phyloP scores from a whole-genome alignment of 2,329 filamentous ascomycete species.

The Monilinia laxa region DNA sequence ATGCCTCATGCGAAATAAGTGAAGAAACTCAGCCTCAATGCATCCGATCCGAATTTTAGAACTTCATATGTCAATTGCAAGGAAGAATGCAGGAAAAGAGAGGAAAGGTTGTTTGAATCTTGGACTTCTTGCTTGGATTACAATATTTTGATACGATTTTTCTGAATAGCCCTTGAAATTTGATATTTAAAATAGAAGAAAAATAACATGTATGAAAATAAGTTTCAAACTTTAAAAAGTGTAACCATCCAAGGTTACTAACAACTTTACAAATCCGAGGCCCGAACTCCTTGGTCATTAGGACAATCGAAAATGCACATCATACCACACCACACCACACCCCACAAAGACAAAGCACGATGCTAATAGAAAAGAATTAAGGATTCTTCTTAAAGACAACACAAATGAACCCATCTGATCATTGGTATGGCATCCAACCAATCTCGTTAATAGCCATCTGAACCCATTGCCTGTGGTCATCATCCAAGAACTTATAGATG shows the following conservation, averaged over 20 bases:
- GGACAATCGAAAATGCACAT: not conserved
- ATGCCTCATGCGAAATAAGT: not conserved
- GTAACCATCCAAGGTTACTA: not conserved
- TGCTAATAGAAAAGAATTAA: not conserved
- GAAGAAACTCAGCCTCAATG: not conserved
- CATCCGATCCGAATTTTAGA: not conserved
- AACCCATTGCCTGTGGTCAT: slow-evolving; percentile 41
- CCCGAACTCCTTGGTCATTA: not conserved
- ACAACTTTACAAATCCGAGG: not conserved
- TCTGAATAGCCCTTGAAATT: not conserved
- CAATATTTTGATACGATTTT: not conserved
- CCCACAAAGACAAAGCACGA: not conserved
- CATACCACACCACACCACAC: no score
- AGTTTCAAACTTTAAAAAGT: not conserved
- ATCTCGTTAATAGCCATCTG: slow-evolving; percentile 33
- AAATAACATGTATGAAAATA: not conserved
- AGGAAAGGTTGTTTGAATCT: not conserved
- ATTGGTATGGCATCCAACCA: slow-evolving; percentile 25
- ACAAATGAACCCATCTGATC: not conserved
- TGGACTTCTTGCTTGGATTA: not conserved
- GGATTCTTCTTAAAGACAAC: not conserved
- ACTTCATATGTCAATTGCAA: not conserved
- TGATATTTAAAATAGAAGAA: not conserved
- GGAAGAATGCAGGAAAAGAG: not conserved
- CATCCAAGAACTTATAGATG: slow-evolving; percentile 39